Evolutionary conservation across 441 rosid species (phyloP).

Genomic region (Macaranga tanarius): DNA sequence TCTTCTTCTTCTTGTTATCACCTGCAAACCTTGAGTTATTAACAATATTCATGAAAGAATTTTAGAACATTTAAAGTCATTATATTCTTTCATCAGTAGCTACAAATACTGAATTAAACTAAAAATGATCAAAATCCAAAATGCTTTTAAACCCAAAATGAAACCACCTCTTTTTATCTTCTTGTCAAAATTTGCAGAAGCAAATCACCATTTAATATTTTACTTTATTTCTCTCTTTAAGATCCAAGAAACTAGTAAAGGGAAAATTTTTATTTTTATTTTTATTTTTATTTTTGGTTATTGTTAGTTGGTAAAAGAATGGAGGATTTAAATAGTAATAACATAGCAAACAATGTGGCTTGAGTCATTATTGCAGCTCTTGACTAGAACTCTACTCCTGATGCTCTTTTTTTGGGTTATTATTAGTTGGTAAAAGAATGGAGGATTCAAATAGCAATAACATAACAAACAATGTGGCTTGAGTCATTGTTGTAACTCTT

Average conservation of each 20-base stretch:
- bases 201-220: no score
- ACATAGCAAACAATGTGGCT: constrained; percentile 58
- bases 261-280: neutral
- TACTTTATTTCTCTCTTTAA: neutral
- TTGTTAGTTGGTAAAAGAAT: no score
- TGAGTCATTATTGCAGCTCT: constrained; percentile 72
- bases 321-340: constrained; percentile 42
- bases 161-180: neutral
- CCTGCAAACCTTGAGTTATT: no score
- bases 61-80: no score
- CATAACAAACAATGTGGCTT: constrained; percentile 60
- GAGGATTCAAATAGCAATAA: constrained; percentile 36
- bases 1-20: no score
- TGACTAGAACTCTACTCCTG: constrained; percentile 72
- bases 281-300: no score
- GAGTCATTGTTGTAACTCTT: constrained; percentile 72
- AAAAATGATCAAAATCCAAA: no score
- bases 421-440: constrained; percentile 29
- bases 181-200: neutral
- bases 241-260: neutral
- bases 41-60: no score
- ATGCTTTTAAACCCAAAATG: neutral
- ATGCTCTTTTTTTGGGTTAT: constrained; percentile 35
- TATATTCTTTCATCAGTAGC: neutral
- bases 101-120: no score